A percentile compares a stretch with the other conserved stretches of the same genome.
Evolutionary conservation across 1,284 basidiomycete genomes (phyloP).

Genomic region (Heterobasidion occidentale): DNA sequence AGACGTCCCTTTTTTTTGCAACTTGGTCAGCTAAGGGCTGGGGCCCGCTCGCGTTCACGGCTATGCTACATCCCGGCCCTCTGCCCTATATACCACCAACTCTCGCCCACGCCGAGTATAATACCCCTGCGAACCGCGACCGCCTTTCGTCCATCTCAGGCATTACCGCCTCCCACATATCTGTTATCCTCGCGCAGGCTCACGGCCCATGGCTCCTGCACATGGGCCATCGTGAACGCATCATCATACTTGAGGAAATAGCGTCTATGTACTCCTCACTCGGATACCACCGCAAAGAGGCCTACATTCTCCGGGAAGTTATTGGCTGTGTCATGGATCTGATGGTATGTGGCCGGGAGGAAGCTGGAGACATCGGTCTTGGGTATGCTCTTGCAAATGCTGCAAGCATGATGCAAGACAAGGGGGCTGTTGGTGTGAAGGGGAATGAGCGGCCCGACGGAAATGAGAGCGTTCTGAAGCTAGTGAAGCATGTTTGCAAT

Average conservation of each 20-base stretch:
- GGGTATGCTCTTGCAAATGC: background rate
- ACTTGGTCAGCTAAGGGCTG: conserved; percentile 85
- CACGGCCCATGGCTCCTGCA: conserved; percentile 85
- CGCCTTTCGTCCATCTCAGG: conserved; percentile 60
- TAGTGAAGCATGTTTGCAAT: conserved; percentile 69
- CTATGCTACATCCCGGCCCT: conserved; percentile 59
- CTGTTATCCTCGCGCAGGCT: conserved; percentile 53
- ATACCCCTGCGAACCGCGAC: conserved; percentile 36
- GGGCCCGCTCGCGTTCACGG: conserved; percentile 73
- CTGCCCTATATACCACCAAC: conserved; percentile 50
- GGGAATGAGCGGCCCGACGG: conserved; percentile 68
- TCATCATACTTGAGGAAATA: conserved; percentile 60
- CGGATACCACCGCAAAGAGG: conserved; percentile 81
- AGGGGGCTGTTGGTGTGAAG: conserved; percentile 58
- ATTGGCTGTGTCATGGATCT: conserved; percentile 75
- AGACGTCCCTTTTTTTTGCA: conserved; percentile 61
- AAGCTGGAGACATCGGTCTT: conserved; percentile 27
- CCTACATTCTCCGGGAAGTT: conserved; percentile 77
- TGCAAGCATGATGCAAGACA: conserved; percentile 8
- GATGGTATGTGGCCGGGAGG: conserved; percentile 71
- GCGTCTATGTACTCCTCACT: conserved; percentile 72
- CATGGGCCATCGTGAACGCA: conserved; percentile 67
- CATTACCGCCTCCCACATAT: conserved; percentile 62
- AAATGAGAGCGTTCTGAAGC: conserved; percentile 67
- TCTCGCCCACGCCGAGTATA: conserved; percentile 32